A percentile compares a stretch with the other conserved stretches of the same genome.
phyloP scores from a whole-genome alignment of 2,329 filamentous ascomycete genomes.

The Volutella citrinella region DNA sequence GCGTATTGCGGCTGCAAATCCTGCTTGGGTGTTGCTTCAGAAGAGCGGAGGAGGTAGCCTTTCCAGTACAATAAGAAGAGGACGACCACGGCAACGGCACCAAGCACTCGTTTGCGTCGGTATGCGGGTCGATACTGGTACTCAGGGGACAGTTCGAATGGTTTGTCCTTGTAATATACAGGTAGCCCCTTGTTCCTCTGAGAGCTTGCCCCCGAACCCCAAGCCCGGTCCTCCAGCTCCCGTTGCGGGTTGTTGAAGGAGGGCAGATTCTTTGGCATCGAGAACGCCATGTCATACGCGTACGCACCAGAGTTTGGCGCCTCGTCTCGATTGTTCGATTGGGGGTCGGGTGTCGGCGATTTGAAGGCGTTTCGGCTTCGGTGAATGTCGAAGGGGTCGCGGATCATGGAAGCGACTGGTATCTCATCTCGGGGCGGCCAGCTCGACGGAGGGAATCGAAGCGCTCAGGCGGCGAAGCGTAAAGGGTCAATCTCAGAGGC shows the following conservation, averaged over 20 bases:
- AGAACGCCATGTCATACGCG: conserved; percentile 61
- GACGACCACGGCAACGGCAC: conserved; percentile 49
- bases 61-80: conserved; percentile 67
- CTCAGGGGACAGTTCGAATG: conserved; percentile 66
- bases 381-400: conserved; percentile 44
- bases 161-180: conserved; percentile 99
- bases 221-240: conserved; percentile 62
- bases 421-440: conserved; percentile 30
- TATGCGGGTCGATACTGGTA: conserved; percentile 56
- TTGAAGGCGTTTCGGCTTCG: conserved; percentile 43
- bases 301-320: conserved; percentile 48
- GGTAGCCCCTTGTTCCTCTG: conserved; percentile 54
- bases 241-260: conserved; percentile 65
- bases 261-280: conserved; percentile 66
- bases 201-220: conserved; percentile 48
- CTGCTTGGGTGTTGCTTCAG: too few species aligned
- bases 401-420: conserved; percentile 34
- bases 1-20: too few species aligned
- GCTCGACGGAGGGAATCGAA: too few species aligned
- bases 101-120: conserved; percentile 60
- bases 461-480: too few species aligned
- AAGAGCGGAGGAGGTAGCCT: conserved; percentile 51
- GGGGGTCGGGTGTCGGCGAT: conserved; percentile 44
- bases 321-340: conserved; percentile 42
- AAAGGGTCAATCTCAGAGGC: too few species aligned